Base-by-base conservation (phyloP, 495 filamentous ascomycete species). In the Astrothelium macrocarpum region DNA sequence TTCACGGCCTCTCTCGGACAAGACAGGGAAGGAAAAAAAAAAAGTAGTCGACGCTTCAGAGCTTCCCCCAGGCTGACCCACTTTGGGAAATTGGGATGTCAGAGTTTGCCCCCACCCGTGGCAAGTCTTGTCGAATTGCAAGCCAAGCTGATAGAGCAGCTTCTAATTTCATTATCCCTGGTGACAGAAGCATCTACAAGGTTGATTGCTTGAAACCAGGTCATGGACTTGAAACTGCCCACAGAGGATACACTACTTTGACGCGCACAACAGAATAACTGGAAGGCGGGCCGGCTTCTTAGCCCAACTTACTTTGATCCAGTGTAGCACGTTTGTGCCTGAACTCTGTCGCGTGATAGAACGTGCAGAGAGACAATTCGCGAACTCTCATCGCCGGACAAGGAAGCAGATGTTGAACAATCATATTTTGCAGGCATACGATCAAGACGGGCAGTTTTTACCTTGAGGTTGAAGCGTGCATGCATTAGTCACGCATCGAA, bases 281-380 rank as follows among this genome's bases (percentile, higher is more conserved):
- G 34, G 16, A 56, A 11, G 16, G 49, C 25, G 49, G 49, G 49
- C 23, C 49, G 49, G 49, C 25, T 29, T 28, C 25, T 16, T 49
- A 49, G 45, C n/a, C 20, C 45, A 49, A 49, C 45, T 49, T 49
- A 49, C 45, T 18, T 23, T 49, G 45, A 49, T 56, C 49, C 23
- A 28, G n/a, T 16, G 25, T 56, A 9, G 25, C 16, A 56, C 23
- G 49, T 28, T 56, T 11, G 49, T 26, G 25, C 49, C 5, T 56
- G 20, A 25, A 20, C 25, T 10, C 20, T 3, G 25, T 9, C 25
- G 49, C 49, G 49, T 56, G 49, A 29, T 56, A 9, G 9, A 28
- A 11, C 20, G 7, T 56, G 49, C 9, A 49, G 45, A 14, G n/a
- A n/a, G n/a, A n/a, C n/a, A n/a, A 49, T 9, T 5, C 20, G 45